phyloP scores from a whole-genome alignment of 352 stramenopile genomes.

The Phytophthora pisi region DNA sequence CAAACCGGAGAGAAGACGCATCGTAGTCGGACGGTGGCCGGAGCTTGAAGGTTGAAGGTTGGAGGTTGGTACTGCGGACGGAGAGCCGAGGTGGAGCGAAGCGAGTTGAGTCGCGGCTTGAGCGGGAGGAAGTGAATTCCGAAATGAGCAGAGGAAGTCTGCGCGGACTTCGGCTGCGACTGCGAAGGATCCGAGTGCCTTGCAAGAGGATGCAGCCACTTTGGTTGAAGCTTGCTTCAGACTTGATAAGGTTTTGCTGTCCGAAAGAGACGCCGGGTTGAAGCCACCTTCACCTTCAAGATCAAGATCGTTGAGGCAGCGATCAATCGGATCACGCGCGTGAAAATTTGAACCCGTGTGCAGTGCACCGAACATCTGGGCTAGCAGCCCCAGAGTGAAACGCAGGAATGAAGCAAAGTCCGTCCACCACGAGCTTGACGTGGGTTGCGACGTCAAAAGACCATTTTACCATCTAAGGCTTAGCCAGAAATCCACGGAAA shows the following conservation, averaged over 20 bases:
- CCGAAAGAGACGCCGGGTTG: conserved; percentile 18
- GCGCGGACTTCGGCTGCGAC: background rate
- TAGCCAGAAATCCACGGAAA: background rate
- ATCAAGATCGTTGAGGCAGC: conserved; percentile 1
- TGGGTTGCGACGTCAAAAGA: conserved; percentile 8
- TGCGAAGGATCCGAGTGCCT: background rate
- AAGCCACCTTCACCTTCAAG: conserved; percentile 10
- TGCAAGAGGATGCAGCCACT: background rate
- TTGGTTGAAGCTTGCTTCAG: background rate
- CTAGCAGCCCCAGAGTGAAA: conserved; percentile 4
- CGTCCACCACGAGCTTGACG: background rate
- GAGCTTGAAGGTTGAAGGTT: no score
- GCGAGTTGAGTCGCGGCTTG: conserved; percentile 4
- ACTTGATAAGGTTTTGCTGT: conserved; percentile 19
- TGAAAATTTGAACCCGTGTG: conserved; percentile 14
- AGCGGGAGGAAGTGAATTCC: conserved; percentile 33
- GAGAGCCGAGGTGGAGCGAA: conserved; percentile 4
- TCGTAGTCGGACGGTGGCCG: conserved; percentile 5
- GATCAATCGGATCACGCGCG: conserved; percentile 6
- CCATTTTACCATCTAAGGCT: background rate
- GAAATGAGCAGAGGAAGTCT: conserved; percentile 26
- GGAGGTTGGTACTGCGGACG: background rate
- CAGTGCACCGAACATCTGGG: conserved; percentile 13
- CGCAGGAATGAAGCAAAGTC: background rate
- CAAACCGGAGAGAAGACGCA: conserved; percentile 22